Percentiles rank a stretch among this genome's conserved stretches.
Conservation (phyloP, 768 basidiomycete species). For the Collybiopsis confluens region DNA sequence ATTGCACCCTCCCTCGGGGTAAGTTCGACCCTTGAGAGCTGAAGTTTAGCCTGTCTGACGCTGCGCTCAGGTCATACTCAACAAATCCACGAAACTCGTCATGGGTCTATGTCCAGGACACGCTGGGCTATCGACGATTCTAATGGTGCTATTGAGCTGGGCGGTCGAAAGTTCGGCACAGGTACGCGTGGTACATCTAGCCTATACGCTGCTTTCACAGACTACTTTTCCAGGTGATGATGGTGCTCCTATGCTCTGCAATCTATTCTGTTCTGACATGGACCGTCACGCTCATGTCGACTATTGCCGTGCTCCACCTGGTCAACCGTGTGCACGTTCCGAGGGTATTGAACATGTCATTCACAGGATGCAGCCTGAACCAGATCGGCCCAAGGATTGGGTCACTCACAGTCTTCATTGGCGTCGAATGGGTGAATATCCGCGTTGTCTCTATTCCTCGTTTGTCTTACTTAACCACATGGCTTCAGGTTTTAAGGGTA, state of each 20-base stretch:
- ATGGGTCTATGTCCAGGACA: conserved; percentile 59
- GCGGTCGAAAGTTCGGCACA: conserved; percentile 46
- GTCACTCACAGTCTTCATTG: conserved; percentile 53
- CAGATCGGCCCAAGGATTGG: conserved; percentile 45
- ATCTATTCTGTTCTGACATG: conserved; percentile 47
- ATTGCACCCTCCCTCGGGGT: conserved; percentile 56
- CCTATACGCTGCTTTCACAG: too few species aligned
- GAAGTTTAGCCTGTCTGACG: not conserved
- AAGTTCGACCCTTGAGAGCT: conserved; percentile 5
- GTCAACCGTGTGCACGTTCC: conserved; percentile 32
- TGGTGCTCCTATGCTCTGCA: conserved; percentile 64
- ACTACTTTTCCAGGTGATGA: conserved; percentile 36
- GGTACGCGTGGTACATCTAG: not conserved
- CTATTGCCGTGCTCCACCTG: conserved; percentile 44
- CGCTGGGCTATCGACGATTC: conserved; percentile 54
- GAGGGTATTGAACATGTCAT: conserved; percentile 44
- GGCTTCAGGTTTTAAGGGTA: conserved; percentile 49
- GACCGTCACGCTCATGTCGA: conserved; percentile 57
- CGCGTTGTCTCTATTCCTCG: too few species aligned
- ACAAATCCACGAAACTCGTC: conserved; percentile 56
- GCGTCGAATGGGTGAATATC: conserved; percentile 48
- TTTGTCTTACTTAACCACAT: not conserved
- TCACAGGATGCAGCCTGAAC: conserved; percentile 40
- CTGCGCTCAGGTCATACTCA: conserved; percentile 61
- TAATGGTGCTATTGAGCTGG: conserved; percentile 47